A percentile compares a stretch with the other conserved stretches of the same genome.
These are phyloP conservation scores for Botrytis cinerea DNA, from an alignment of 2,329 filamentous ascomycete species.

Conservation along the genomic window DNA sequence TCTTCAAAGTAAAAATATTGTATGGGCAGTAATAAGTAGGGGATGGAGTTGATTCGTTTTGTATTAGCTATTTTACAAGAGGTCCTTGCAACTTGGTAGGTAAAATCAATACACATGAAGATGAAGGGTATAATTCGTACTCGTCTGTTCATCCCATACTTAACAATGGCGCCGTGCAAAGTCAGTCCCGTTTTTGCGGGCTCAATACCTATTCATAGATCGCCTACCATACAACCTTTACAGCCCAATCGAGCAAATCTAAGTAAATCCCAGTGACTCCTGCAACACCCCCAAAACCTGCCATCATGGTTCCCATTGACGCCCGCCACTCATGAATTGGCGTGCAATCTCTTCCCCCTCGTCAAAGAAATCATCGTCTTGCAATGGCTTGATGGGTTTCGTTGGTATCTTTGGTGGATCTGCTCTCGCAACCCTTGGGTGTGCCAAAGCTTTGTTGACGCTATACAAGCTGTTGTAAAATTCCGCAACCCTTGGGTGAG, in stretches of 20 bases:
- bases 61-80: conserved; percentile 5
- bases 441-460: conserved; percentile 56
- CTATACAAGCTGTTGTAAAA: conserved; percentile 85
- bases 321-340: background rate
- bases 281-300: background rate
- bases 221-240: conserved; percentile 5
- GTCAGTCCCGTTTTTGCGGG: background rate
- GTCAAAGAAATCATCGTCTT: background rate
- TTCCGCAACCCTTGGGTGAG: conserved; percentile 78
- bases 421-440: conserved; percentile 37
- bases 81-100: background rate
- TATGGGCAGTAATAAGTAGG: background rate
- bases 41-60: background rate
- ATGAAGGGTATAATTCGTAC: conserved; percentile 8
- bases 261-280: conserved; percentile 10
- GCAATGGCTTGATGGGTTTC: conserved; percentile 3
- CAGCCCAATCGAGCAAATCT: conserved; percentile 11
- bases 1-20: no score
- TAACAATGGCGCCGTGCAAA: conserved; percentile 2
- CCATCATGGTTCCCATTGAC: background rate
- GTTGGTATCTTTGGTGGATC: conserved; percentile 16
- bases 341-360: conserved; percentile 3
- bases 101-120: conserved; percentile 18
- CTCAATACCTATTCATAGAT: conserved; percentile 1
- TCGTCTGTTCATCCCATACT: conserved; percentile 7